Percentiles rank a stretch among this genome's conserved stretches.
Evolutionary conservation across 306 rosid genomes (phyloP).

Genomic region (Castanea mollissima): DNA sequence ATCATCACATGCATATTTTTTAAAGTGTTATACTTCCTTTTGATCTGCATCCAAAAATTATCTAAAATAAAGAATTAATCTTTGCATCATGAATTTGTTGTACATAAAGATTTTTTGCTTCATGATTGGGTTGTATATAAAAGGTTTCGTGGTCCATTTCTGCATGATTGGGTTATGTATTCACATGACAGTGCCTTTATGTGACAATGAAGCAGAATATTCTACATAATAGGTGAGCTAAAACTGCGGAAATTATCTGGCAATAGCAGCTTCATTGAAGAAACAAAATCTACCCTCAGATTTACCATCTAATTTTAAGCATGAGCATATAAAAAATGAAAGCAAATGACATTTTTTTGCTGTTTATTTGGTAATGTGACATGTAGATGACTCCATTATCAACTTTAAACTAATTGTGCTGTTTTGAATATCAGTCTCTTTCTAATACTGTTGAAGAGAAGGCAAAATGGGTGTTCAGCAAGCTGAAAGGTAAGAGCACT

Average conservation of each 20-base stretch:
- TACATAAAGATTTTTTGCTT: not conserved
- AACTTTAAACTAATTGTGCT: not conserved
- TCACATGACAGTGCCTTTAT: not conserved
- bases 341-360: not conserved
- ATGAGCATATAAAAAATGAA: not conserved
- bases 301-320: not conserved
- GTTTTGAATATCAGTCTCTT: slow-evolving; percentile 51
- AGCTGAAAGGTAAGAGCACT: slow-evolving; percentile 57
- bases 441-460: slow-evolving; percentile 78
- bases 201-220: not conserved
- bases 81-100: not conserved
- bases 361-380: not conserved
- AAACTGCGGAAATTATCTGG: not conserved
- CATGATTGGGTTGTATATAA: not conserved
- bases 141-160: no score
- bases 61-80: not conserved
- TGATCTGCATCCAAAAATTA: not conserved
- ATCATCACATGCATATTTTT: not conserved
- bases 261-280: not conserved
- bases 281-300: not conserved
- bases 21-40: not conserved
- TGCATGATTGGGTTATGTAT: no score
- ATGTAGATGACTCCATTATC: not conserved
- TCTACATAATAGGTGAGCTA: not conserved
- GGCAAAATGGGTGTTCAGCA: slow-evolving; percentile 78